A percentile compares a stretch with the other conserved stretches of the same genome.
Evolutionary conservation across 2,329 filamentous ascomycete species (phyloP).

Genomic region (Penicillium sp.): DNA sequence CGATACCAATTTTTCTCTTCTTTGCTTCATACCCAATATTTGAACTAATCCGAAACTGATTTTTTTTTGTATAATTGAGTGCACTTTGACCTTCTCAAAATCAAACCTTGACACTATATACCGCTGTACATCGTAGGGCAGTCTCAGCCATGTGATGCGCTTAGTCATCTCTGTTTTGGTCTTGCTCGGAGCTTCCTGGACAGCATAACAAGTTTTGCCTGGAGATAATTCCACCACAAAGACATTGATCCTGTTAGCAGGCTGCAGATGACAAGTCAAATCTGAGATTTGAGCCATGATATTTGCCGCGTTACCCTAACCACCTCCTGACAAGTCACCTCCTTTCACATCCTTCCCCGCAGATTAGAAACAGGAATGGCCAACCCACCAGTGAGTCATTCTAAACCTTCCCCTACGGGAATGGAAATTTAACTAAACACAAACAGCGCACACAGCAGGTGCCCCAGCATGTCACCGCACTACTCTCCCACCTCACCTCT

Average conservation of each 20-base stretch:
- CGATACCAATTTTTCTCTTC: conserved; percentile 9
- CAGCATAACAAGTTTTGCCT: not conserved
- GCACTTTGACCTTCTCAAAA: not conserved
- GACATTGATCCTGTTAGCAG: not conserved
- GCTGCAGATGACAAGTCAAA: not conserved
- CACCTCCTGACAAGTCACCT: not conserved
- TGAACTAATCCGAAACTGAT: not conserved
- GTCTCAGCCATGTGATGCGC: conserved; percentile 9
- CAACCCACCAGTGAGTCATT: conserved; percentile 17
- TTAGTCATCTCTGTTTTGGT: conserved; percentile 18
- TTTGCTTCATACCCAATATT: not conserved
- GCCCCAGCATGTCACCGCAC: conserved; percentile 44
- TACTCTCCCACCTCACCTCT: conserved; percentile 47
- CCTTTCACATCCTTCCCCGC: conserved; percentile 9
- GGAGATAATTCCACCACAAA: not conserved
- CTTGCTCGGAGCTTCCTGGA: conserved; percentile 3
- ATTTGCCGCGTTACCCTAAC: not conserved
- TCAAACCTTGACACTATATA: not conserved
- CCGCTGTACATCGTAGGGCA: not conserved
- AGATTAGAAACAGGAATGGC: conserved; percentile 13
- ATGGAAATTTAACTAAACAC: not conserved
- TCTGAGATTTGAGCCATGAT: not conserved
- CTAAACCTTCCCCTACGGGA: not conserved
- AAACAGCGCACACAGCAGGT: conserved; percentile 28
- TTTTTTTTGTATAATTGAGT: not conserved